Evolutionary conservation across 2,329 filamentous ascomycete species (phyloP).

Genomic region (Fusarium camptoceras): DNA sequence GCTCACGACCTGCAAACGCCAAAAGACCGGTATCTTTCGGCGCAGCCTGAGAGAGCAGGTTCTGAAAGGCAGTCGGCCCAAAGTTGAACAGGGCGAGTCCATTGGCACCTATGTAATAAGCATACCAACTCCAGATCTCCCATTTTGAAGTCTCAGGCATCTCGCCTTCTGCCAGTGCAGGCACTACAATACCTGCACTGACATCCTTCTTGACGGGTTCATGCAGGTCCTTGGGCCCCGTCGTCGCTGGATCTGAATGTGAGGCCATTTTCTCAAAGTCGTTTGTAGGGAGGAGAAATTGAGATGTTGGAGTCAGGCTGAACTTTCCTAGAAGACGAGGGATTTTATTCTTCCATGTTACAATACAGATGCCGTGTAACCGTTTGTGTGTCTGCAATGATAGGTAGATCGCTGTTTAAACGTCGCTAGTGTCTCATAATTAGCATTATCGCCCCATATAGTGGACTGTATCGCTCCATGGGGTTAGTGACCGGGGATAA

Average conservation of each 20-base stretch:
- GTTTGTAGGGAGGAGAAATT: not conserved
- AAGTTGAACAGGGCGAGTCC: conserved; percentile 73
- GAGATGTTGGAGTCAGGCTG: not conserved
- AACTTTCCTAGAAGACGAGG: conserved; percentile 4
- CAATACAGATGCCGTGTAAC: conserved; percentile 26
- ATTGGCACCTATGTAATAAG: conserved; percentile 75
- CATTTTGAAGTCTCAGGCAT: conserved; percentile 29
- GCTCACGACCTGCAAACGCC: conserved; percentile 65
- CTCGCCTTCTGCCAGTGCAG: conserved; percentile 22
- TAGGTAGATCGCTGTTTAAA: conserved; percentile 14
- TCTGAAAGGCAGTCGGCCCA: conserved; percentile 73
- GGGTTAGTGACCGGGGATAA: conserved; percentile 5
- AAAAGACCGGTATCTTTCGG: conserved; percentile 63
- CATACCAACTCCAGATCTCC: conserved; percentile 47
- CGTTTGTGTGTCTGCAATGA: conserved; percentile 1
- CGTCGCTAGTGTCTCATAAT: conserved; percentile 11
- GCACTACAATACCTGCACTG: conserved; percentile 22
- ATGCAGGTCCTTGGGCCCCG: conserved; percentile 4
- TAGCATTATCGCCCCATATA: conserved; percentile 14
- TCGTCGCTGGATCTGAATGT: not conserved
- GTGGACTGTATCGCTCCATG: conserved; percentile 1
- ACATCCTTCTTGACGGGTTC: conserved; percentile 6
- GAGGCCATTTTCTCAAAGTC: not conserved
- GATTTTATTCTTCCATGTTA: conserved; percentile 7
- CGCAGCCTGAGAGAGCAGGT: conserved; percentile 71